phyloP scores from a whole-genome alignment of 257 asterid genomes.

The Asclepias syriaca region DNA sequence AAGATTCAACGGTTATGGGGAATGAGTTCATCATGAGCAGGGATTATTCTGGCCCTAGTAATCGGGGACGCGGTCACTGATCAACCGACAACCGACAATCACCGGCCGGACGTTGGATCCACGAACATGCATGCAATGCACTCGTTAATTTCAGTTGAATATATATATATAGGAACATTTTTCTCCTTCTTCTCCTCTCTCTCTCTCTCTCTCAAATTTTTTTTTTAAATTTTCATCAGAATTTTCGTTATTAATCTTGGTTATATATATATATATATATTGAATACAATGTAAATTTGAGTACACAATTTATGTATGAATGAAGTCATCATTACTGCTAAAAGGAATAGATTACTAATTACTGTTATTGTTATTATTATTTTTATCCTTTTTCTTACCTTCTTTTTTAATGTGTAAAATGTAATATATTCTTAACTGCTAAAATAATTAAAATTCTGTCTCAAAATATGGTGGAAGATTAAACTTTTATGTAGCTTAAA shows the following conservation, averaged over 20 bases:
- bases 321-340: not conserved
- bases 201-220: not conserved
- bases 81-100: no score
- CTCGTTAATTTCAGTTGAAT: not conserved
- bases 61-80: constrained; percentile 35
- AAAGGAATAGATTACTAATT: not conserved
- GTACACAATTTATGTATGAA: not conserved
- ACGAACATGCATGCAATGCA: not conserved
- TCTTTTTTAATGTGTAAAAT: not conserved
- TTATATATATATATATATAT: not conserved
- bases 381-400: not conserved
- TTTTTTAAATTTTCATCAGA: not conserved
- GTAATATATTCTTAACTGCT: no score
- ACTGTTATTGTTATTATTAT: not conserved
- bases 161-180: not conserved
- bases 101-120: no score
- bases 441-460: no score
- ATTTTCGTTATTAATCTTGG: not conserved
- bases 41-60: constrained; percentile 41
- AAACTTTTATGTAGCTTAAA: no score
- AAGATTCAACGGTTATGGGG: constrained; percentile 3
- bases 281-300: not conserved
- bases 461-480: no score
- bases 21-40: constrained; percentile 7
- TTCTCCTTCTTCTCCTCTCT: no score